Evolutionary conservation across 2,329 filamentous ascomycete species (phyloP).

Genomic region (Tricladium varicosporioides): DNA sequence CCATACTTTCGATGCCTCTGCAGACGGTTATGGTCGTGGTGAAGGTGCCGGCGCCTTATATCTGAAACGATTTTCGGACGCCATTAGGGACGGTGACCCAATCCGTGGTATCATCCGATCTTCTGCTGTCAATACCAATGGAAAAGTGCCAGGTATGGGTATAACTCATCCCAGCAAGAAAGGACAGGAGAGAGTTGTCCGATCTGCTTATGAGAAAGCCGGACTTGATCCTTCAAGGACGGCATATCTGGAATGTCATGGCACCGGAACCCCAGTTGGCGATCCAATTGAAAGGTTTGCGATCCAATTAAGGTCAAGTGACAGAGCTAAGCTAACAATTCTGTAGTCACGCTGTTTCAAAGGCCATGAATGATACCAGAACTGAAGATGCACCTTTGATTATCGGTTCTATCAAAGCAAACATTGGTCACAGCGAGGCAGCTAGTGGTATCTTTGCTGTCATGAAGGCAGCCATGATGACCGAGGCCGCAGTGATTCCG

Average conservation of each 20-base stretch:
- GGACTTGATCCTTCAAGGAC: slow-evolving; percentile 7
- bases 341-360: slow-evolving; percentile 15
- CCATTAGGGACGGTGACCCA: slow-evolving; percentile 57
- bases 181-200: slow-evolving; percentile 36
- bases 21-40: slow-evolving; percentile 62
- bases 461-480: slow-evolving; percentile 18
- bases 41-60: slow-evolving; percentile 59
- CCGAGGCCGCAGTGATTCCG: slow-evolving; percentile 36
- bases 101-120: slow-evolving; percentile 54
- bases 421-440: slow-evolving; percentile 30
- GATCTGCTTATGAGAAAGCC: slow-evolving; percentile 5
- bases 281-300: slow-evolving; percentile 12
- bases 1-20: slow-evolving; percentile 55
- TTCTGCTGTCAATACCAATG: slow-evolving; percentile 53
- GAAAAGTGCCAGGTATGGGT: slow-evolving; percentile 56
- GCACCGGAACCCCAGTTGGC: slow-evolving; percentile 15
- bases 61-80: slow-evolving; percentile 57
- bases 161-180: slow-evolving; percentile 51
- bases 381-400: slow-evolving; percentile 3
- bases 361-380: not conserved
- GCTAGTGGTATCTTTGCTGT: slow-evolving; percentile 19
- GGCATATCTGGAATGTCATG: slow-evolving; percentile 13
- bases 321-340: too few relatives aligned
- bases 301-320: slow-evolving; percentile 15
- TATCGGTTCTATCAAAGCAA: slow-evolving; percentile 27